phyloP scores from a whole-genome alignment of 768 basidiomycete genomes.

The Boletus subparvulus region DNA sequence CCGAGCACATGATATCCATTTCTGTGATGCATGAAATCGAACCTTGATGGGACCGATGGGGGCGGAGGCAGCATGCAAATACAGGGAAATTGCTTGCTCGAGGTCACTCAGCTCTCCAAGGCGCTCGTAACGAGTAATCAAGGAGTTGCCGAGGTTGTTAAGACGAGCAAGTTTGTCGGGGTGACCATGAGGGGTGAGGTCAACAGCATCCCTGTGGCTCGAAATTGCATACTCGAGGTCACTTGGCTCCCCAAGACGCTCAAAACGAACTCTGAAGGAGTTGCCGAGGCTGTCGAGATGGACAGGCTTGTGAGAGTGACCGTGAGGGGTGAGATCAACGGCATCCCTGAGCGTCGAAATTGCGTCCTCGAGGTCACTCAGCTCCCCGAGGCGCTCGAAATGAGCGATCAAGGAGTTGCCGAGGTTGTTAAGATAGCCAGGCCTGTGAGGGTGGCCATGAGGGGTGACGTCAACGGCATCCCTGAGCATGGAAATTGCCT shows the following conservation, averaged over 20 bases:
- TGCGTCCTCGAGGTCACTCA: not conserved
- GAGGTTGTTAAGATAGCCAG: too few species aligned
- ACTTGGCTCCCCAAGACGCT: not conserved
- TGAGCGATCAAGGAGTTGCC: not conserved
- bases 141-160: not conserved
- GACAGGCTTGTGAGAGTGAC: not conserved
- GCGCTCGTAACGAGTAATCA: not conserved
- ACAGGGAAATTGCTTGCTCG: not conserved
- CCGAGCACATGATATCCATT: constrained; percentile 7
- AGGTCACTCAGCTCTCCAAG: not conserved
- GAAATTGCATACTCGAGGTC: not conserved
- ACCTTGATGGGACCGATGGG: not conserved
- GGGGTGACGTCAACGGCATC: too few species aligned
- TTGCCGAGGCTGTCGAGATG: not conserved
- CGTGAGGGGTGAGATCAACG: not conserved
- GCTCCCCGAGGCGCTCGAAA: not conserved
- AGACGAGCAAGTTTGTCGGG: not conserved
- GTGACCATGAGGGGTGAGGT: constrained; percentile 1
- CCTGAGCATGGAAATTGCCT: not conserved
- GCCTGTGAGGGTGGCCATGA: too few species aligned
- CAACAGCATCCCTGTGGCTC: not conserved
- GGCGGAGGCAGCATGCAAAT: constrained; percentile 1
- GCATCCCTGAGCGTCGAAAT: not conserved
- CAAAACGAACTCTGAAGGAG: not conserved
- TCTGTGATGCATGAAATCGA: constrained; percentile 7